A percentile compares a stretch with the other conserved stretches of the same genome.
Conservation (phyloP, 73 alveolate genomes). For the Breviolum minutum region DNA sequence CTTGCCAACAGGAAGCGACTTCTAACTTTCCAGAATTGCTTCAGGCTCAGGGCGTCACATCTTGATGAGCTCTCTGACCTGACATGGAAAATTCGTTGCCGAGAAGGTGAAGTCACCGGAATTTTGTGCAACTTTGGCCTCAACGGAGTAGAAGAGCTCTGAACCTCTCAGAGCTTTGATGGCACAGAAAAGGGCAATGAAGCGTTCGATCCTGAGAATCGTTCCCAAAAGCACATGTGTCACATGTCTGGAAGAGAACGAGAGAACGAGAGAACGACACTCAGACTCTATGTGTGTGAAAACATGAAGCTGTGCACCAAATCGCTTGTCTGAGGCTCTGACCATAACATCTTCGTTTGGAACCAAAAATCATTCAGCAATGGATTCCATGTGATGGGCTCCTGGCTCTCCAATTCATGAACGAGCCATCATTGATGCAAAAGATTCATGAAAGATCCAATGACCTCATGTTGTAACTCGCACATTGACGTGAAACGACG, state of each 20-base stretch:
- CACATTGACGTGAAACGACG: no score
- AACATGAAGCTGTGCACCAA: background rate
- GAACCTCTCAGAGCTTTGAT: conserved; percentile 78
- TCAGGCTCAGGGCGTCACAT: conserved; percentile 1
- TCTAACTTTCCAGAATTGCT: no score
- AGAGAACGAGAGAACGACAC: background rate
- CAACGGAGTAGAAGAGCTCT: conserved; percentile 86
- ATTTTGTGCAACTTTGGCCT: conserved; percentile 2
- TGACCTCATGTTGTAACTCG: background rate
- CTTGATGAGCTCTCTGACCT: conserved; percentile 38
- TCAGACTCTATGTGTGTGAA: background rate
- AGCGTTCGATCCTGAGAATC: conserved; percentile 73
- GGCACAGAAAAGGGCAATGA: conserved; percentile 54
- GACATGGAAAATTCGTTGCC: background rate
- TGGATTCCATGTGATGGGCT: conserved; percentile 85
- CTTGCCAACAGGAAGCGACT: no score
- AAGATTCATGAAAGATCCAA: background rate
- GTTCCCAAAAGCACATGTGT: background rate
- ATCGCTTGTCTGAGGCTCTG: background rate
- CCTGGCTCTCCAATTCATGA: background rate
- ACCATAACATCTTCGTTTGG: conserved; percentile 78
- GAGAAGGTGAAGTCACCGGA: background rate
- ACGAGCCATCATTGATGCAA: no score
- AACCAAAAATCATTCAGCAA: conserved; percentile 54
- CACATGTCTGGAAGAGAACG: background rate